A percentile compares a stretch with the other conserved stretches of the same genome.
phyloP scores from a whole-genome alignment of 139 green algal genomes.

The Chlorella ohadii region DNA sequence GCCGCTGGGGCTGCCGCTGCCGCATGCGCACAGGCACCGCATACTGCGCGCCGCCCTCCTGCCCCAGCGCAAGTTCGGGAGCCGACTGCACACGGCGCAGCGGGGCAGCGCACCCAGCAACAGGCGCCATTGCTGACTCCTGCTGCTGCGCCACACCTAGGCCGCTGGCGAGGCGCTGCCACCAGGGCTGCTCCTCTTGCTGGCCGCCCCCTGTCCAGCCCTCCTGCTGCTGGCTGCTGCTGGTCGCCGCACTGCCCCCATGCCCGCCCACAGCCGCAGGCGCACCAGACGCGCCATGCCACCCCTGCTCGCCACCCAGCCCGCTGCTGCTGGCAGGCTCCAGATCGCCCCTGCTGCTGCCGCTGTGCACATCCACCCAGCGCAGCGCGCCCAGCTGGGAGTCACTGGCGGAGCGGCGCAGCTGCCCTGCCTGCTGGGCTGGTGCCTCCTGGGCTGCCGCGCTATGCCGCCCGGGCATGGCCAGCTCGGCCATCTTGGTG shows the following conservation, averaged over 20 bases:
- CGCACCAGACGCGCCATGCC: no score
- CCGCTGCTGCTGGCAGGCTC: not conserved
- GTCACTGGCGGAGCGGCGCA: conserved; percentile 25
- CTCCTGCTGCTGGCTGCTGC: not conserved
- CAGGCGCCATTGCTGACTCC: not conserved
- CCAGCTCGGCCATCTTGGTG: conserved; percentile 86
- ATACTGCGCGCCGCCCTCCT: not conserved
- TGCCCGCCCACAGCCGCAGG: not conserved
- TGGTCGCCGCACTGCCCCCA: not conserved
- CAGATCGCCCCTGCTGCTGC: not conserved
- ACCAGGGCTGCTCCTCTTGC: not conserved
- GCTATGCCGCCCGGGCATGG: not conserved
- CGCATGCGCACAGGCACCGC: not conserved
- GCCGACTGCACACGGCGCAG: conserved; percentile 15
- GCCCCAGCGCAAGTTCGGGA: not conserved
- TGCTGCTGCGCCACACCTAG: not conserved
- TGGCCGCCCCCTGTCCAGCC: not conserved
- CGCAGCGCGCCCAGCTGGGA: conserved; percentile 4
- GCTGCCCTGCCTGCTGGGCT: not conserved
- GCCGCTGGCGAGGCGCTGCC: not conserved
- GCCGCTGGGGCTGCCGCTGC: not conserved
- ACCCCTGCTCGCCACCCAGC: not conserved
- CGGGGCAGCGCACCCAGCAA: not conserved
- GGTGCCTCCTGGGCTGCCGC: not conserved
- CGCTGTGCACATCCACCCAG: conserved; percentile 30